Conservation (phyloP, 2,329 filamentous ascomycete genomes). For the Ceratocystis lukuohia region DNA sequence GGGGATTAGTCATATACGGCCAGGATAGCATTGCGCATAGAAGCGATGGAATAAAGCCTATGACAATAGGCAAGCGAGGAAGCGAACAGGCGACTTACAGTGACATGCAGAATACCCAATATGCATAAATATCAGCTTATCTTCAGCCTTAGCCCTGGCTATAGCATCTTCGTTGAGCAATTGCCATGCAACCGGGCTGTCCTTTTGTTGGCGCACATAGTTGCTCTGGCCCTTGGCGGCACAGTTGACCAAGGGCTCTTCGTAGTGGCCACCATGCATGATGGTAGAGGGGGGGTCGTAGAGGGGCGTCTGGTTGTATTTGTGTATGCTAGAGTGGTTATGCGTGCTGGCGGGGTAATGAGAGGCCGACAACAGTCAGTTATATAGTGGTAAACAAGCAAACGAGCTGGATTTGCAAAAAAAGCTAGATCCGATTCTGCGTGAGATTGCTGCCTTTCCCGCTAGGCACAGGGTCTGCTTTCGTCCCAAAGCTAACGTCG, state of each 20-base stretch:
- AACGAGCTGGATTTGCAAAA: no score
- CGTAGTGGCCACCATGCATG: constrained; percentile 6
- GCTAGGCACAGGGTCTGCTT: not conserved
- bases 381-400: no score
- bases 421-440: no score
- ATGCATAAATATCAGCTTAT: constrained; percentile 83
- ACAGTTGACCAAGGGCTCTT: constrained; percentile 24
- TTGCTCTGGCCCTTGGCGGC: constrained; percentile 33
- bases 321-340: no score
- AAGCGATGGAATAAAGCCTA: no score
- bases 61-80: no score
- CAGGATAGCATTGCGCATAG: not conserved
- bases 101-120: constrained; percentile 94
- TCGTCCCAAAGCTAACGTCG: not conserved
- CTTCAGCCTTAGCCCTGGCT: constrained; percentile 61
- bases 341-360: no score
- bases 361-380: no score
- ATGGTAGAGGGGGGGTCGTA: not conserved
- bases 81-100: constrained; percentile 44
- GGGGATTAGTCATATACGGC: constrained; percentile 20
- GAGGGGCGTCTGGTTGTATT: not conserved
- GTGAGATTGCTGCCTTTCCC: no score
- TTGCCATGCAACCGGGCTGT: constrained; percentile 87
- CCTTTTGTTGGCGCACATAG: constrained; percentile 56
- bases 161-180: constrained; percentile 67